Percentiles rank a stretch among this genome's conserved stretches.
These are phyloP conservation scores for Gamsiella multidivaricata DNA, from an alignment of 192 early-diverging fungal species.

Conservation along the genomic window DNA sequence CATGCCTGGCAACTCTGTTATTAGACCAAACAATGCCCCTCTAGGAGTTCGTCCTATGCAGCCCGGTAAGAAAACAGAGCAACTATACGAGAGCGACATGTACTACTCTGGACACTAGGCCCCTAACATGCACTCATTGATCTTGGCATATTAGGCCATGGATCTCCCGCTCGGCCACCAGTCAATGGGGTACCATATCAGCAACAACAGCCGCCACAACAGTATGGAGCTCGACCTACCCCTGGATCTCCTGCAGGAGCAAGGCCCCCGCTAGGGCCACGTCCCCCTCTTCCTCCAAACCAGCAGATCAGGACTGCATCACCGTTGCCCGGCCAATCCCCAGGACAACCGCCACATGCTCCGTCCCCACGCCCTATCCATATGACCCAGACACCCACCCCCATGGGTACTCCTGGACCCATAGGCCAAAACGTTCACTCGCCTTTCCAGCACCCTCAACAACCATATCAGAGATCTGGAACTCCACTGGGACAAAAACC, in stretches of 20 bases:
- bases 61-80: slow-evolving; percentile 11
- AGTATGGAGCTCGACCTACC: slow-evolving; percentile 25
- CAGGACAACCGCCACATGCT: slow-evolving; percentile 15
- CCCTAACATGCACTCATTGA: neutral
- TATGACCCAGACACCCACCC: slow-evolving; percentile 23
- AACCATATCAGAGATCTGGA: slow-evolving; percentile 12
- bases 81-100: neutral
- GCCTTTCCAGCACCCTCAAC: slow-evolving; percentile 23
- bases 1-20: slow-evolving; percentile 13
- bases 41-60: slow-evolving; percentile 31
- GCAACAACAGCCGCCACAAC: slow-evolving; percentile 27
- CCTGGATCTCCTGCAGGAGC: slow-evolving; percentile 24
- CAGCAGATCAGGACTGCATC: slow-evolving; percentile 44
- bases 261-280: slow-evolving; percentile 35
- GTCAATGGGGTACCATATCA: slow-evolving; percentile 9
- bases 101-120: neutral
- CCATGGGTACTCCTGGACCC: slow-evolving; percentile 20
- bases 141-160: neutral
- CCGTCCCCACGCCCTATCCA: slow-evolving; percentile 25
- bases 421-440: slow-evolving; percentile 24
- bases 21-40: slow-evolving; percentile 19
- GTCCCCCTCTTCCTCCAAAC: slow-evolving; percentile 21
- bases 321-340: slow-evolving; percentile 27
- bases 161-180: slow-evolving; percentile 19
- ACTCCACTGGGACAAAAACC: slow-evolving; percentile 29